Percentiles rank a stretch among this genome's conserved stretches.
Conservation (phyloP, 768 basidiomycete genomes). For the Pulveroboletus sp. region DNA sequence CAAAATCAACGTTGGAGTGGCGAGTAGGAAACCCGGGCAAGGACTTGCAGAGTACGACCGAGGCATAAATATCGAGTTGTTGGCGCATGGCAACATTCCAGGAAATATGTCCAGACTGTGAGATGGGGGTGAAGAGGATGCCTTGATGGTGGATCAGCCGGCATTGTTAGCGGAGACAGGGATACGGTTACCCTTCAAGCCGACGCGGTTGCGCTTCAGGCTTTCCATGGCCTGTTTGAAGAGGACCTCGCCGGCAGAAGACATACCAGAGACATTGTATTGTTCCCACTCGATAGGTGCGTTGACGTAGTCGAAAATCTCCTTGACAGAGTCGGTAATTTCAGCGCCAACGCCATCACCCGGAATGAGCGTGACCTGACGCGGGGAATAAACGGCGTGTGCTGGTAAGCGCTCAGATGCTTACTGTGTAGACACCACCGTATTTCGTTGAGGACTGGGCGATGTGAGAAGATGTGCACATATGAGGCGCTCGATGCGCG, state of each 20-base stretch:
- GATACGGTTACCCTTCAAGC: constrained; percentile 77
- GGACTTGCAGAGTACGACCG: constrained; percentile 97
- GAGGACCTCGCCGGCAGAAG: constrained; percentile 86
- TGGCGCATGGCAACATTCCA: constrained; percentile 99
- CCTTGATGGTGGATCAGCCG: constrained; percentile 44
- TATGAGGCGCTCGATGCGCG: not conserved
- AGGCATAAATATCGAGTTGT: constrained; percentile 98
- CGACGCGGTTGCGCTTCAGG: constrained; percentile 94
- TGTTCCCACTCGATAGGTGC: constrained; percentile 99
- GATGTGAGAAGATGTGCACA: constrained; percentile 3
- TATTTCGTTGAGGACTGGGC: constrained; percentile 81
- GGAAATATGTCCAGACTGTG: constrained; percentile 92
- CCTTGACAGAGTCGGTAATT: constrained; percentile 97
- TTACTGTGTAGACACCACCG: constrained; percentile 86
- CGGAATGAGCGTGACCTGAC: constrained; percentile 91
- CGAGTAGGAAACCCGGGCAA: constrained; percentile 94
- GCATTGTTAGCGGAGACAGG: not conserved
- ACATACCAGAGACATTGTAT: constrained; percentile 96
- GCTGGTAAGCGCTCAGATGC: constrained; percentile 21
- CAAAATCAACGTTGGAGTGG: constrained; percentile 95
- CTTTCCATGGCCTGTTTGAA: constrained; percentile 99
- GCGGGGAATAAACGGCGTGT: constrained; percentile 20
- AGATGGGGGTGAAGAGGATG: constrained; percentile 97
- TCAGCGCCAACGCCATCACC: constrained; percentile 98
- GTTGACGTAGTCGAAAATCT: constrained; percentile 96